Evolutionary conservation across 148 eudicot species (phyloP).

Genomic region (Chenopodium berlandieri): DNA sequence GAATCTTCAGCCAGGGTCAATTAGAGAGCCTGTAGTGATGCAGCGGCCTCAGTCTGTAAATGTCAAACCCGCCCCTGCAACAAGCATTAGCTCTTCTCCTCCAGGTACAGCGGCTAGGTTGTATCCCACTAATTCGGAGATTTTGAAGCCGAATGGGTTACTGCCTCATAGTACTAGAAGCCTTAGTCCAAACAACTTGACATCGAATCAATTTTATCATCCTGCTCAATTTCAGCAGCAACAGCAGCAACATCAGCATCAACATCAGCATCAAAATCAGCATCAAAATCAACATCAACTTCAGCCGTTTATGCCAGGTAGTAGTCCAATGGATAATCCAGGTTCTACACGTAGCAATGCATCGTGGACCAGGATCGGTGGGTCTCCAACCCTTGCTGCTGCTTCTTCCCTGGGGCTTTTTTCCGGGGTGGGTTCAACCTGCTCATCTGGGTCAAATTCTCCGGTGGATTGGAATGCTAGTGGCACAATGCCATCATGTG

Average conservation of each 20-base stretch:
- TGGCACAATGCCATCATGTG: constrained; percentile 55
- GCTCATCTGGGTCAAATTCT: constrained; percentile 67
- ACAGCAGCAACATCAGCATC: too few relatives aligned
- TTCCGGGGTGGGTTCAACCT: constrained; percentile 60
- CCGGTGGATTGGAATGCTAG: constrained; percentile 87
- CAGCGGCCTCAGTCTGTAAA: constrained; percentile 73
- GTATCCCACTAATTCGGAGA: constrained; percentile 55
- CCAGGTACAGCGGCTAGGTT: constrained; percentile 46
- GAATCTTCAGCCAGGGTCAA: constrained; percentile 56
- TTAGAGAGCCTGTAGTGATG: constrained; percentile 79
- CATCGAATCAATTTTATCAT: constrained; percentile 52
- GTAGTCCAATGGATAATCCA: constrained; percentile 41
- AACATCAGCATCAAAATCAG: constrained; percentile 46
- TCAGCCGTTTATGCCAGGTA: constrained; percentile 35
- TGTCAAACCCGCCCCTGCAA: constrained; percentile 41
- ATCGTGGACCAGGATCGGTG: constrained; percentile 44
- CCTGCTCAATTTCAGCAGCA: constrained; percentile 59
- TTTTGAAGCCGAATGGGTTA: constrained; percentile 51
- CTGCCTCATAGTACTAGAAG: constrained; percentile 50
- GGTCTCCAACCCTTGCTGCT: constrained; percentile 61
- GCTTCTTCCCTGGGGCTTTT: constrained; percentile 91
- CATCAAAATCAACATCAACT: constrained; percentile 44
- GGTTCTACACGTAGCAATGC: constrained; percentile 38
- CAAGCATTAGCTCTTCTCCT: constrained; percentile 61
- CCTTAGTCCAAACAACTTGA: constrained; percentile 37